Base-by-base conservation (phyloP, 495 filamentous ascomycete species). In the Acidomyces sp. region DNA sequence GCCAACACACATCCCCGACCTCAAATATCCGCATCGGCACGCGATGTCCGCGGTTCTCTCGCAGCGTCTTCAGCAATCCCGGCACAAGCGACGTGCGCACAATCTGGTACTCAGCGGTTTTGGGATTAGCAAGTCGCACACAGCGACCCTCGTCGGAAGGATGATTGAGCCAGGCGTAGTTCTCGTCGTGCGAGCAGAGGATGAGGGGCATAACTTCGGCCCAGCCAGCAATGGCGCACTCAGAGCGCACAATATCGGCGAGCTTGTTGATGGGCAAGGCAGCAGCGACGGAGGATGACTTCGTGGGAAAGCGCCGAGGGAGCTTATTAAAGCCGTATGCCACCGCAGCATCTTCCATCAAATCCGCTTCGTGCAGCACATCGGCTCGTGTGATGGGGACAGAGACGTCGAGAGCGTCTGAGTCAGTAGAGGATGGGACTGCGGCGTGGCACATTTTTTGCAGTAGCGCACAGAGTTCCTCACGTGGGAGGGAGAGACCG, bases 321-420 rank as follows among this genome's bases (percentile, higher is more conserved):
- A 99, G 78, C 16, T 77, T 77, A 69, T 99, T 96, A 72, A 92
- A 99, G 41, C 90, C 90, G 62, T 94, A 92, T 13, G 82, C 83
- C 44, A 97, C 85, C 13, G 85, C 90, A 13, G 90, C 76, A 61
- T 99, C 90, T 62, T 99, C 90, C 90, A 99, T 96, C 52, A 99
- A 84, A 58, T 99, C 90, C 48, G 82, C 86, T 58, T 93, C 78
- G 62, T 97, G 90, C 13, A 97, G 73, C 15, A 97, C 79, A 61
- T 97, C 90, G 6, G 88, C 87, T 18, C 90, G 77, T 28, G 83
- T 95, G 20, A 85, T 74, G 53, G 82, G 90, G 28, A 96, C 70
- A 23, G 75, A 69, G 17, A 95, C 77, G 41, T 87, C 76, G 48
- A 96, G 71, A 26, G 80, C 56, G 46, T 82, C 42, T 3, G 13